These are phyloP conservation scores for Elsinoe necatrix DNA, from an alignment of 2,329 filamentous ascomycete genomes.

Conservation along the genomic window DNA sequence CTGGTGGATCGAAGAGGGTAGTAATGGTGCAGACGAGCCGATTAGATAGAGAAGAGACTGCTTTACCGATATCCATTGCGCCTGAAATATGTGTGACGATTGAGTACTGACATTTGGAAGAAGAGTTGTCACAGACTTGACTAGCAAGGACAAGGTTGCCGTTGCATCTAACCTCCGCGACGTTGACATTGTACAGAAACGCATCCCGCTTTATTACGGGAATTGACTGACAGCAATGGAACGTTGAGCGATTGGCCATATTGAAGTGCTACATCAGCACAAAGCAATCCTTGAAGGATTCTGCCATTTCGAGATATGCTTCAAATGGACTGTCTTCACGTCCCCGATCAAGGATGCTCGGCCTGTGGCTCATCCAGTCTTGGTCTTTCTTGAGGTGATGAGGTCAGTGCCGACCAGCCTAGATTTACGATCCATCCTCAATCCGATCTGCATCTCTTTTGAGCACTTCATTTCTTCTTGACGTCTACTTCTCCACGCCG, in stretches of 20 bases:
- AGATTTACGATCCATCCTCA: neutral
- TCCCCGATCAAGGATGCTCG: neutral
- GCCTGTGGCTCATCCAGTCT: neutral
- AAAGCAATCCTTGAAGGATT: too few species aligned
- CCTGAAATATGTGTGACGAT: neutral
- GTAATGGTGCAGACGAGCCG: conserved; percentile 13
- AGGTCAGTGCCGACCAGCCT: neutral
- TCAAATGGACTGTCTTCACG: neutral
- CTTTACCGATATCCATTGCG: conserved; percentile 1
- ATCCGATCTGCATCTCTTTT: neutral
- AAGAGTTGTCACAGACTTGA: neutral
- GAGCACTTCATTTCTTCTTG: neutral
- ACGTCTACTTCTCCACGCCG: neutral
- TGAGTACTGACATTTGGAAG: neutral
- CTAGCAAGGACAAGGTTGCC: neutral
- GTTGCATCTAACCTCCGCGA: neutral
- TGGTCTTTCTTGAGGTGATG: neutral
- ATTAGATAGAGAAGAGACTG: conserved; percentile 12
- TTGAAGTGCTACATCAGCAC: neutral
- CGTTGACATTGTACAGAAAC: conserved; percentile 4
- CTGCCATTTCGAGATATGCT: neutral
- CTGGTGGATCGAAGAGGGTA: conserved; percentile 1
- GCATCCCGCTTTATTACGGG: neutral
- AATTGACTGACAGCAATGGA: neutral
- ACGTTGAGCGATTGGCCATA: neutral